These are phyloP conservation scores for Chimonanthus salicifolius DNA, from an alignment of 164 flowering plant genomes.

Conservation along the genomic window DNA sequence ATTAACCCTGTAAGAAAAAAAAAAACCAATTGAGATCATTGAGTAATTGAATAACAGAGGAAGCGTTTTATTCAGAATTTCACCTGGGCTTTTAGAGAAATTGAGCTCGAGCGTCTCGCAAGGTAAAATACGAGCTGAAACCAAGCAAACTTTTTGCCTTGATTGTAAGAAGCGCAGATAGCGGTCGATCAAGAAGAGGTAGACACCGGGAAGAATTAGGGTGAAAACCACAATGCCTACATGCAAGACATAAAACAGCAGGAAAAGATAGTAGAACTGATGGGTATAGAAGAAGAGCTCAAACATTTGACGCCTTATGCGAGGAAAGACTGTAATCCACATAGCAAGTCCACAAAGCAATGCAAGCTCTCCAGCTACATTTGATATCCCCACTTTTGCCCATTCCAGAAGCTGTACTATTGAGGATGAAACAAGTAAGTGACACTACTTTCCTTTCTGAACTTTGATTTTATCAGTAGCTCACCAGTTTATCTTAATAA, in stretches of 20 bases:
- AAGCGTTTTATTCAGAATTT: neutral
- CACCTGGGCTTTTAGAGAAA: slow-evolving; percentile 66
- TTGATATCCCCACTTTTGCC: slow-evolving; percentile 41
- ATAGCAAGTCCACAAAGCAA: slow-evolving; percentile 42
- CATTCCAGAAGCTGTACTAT: slow-evolving; percentile 38
- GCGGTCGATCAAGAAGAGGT: slow-evolving; percentile 82
- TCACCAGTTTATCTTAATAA: too few species aligned
- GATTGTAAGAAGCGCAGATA: slow-evolving; percentile 77
- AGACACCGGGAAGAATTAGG: slow-evolving; percentile 77
- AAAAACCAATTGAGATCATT: neutral
- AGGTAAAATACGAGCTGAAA: slow-evolving; percentile 62
- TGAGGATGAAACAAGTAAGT: neutral
- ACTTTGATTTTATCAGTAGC: too few species aligned
- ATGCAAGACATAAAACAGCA: slow-evolving; percentile 71
- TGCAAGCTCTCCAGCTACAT: slow-evolving; percentile 72
- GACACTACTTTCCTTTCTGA: neutral
- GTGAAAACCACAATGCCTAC: slow-evolving; percentile 48
- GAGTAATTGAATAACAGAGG: neutral
- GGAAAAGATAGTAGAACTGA: slow-evolving; percentile 60
- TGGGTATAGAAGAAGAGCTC: slow-evolving; percentile 88
- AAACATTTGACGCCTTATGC: slow-evolving; percentile 52
- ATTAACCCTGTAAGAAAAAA: slow-evolving; percentile 35
- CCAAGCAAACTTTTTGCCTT: slow-evolving; percentile 35
- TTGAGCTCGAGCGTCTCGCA: slow-evolving; percentile 71
- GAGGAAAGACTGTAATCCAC: slow-evolving; percentile 60